phyloP scores from a whole-genome alignment of 108 stramenopile species.

The Schizochytrium sp. region DNA sequence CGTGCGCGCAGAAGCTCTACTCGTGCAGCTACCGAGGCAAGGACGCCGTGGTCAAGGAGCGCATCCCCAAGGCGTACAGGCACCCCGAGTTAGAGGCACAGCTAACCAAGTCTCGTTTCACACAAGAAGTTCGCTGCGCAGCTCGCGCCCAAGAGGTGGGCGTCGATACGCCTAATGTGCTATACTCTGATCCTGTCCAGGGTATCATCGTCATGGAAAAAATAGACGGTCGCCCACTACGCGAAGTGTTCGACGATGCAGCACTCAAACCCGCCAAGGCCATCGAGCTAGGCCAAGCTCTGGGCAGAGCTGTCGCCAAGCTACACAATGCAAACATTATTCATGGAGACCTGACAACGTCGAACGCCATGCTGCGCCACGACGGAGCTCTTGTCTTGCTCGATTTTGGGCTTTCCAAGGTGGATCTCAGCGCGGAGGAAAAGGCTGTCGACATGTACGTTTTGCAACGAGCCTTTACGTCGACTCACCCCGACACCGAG shows the following conservation, averaged over 20 bases:
- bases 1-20: not conserved
- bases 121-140: conserved; percentile 62
- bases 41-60: conserved; percentile 69
- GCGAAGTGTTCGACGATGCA: conserved; percentile 26
- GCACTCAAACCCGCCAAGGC: not conserved
- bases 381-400: not conserved
- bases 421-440: conserved; percentile 56
- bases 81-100: conserved; percentile 76
- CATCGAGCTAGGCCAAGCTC: not conserved
- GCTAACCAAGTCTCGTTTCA: conserved; percentile 73
- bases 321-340: conserved; percentile 76
- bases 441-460: conserved; percentile 96
- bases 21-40: not conserved
- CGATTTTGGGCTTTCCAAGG: not conserved
- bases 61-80: conserved; percentile 85
- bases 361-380: conserved; percentile 63
- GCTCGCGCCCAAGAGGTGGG: conserved; percentile 51
- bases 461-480: conserved; percentile 78
- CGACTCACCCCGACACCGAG: conserved; percentile 74
- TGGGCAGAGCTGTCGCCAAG: conserved; percentile 68
- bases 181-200: conserved; percentile 53
- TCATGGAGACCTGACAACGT: conserved; percentile 94
- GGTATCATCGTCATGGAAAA: conserved; percentile 39
- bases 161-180: conserved; percentile 52
- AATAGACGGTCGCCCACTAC: conserved; percentile 37